Conservation (phyloP, 169 alveolate genomes). For the Eimeria brunetti region DNA sequence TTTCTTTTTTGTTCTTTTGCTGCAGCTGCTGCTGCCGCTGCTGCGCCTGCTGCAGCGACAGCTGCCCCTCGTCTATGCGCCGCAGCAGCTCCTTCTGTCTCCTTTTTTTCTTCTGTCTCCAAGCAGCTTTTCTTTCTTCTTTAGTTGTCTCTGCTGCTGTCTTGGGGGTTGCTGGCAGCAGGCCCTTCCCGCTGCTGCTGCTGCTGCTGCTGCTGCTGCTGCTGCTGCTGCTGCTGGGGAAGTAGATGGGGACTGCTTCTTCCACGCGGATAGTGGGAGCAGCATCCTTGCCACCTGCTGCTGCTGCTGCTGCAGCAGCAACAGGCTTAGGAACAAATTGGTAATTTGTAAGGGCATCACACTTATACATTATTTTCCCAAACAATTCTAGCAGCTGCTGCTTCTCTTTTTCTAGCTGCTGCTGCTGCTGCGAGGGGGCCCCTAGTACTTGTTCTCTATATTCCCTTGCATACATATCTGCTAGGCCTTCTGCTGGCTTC, state of each 20-base stretch:
- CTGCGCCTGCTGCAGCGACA: slow-evolving; percentile 40
- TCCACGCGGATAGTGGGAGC: slow-evolving; percentile 62
- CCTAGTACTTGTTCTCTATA: slow-evolving; percentile 21
- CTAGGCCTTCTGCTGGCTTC: slow-evolving; percentile 57
- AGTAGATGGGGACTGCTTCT: slow-evolving; percentile 67
- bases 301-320: slow-evolving; percentile 69
- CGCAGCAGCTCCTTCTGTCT: slow-evolving; percentile 46
- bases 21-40: slow-evolving; percentile 59
- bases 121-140: slow-evolving; percentile 50
- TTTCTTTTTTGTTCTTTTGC: slow-evolving; percentile 43
- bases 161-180: not conserved
- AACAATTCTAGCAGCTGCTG: slow-evolving; percentile 69
- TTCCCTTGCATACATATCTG: slow-evolving; percentile 63
- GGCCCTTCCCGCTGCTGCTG: not conserved
- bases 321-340: slow-evolving; percentile 62
- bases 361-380: slow-evolving; percentile 58
- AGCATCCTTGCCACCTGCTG: slow-evolving; percentile 38
- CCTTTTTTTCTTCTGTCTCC: slow-evolving; percentile 52
- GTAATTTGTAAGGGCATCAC: slow-evolving; percentile 46
- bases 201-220: too few relatives aligned
- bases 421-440: slow-evolving; percentile 52
- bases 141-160: slow-evolving; percentile 60
- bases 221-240: slow-evolving; percentile 50
- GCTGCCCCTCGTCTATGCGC: slow-evolving; percentile 43
- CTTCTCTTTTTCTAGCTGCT: slow-evolving; percentile 55